Percentiles rank a stretch among this genome's conserved stretches.
Evolutionary conservation across 768 basidiomycete genomes (phyloP).

Genomic region (Tephrocybe sp.): DNA sequence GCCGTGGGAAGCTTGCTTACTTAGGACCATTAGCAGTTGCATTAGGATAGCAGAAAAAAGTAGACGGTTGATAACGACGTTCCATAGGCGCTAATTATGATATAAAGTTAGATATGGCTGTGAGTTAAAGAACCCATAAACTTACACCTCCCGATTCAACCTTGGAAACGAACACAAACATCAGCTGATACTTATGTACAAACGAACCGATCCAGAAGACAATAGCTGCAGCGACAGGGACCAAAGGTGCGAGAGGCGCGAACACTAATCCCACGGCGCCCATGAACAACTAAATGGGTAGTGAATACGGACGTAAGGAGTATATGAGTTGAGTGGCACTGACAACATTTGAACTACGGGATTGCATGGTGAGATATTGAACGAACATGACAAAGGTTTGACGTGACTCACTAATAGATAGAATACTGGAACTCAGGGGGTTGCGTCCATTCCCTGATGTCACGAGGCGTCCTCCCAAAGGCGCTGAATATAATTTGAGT

Average conservation of each 20-base stretch:
- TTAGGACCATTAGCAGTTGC: constrained; percentile 84
- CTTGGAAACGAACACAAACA: constrained; percentile 88
- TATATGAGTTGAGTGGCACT: constrained; percentile 20
- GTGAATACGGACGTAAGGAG: background rate
- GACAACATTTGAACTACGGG: constrained; percentile 56
- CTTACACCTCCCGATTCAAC: constrained; percentile 92
- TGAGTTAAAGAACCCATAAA: no score
- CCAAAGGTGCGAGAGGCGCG: constrained; percentile 90
- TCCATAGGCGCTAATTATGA: constrained; percentile 95
- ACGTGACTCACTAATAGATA: constrained; percentile 67
- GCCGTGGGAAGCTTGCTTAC: constrained; percentile 43
- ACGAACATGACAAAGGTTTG: background rate
- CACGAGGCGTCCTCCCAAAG: constrained; percentile 87
- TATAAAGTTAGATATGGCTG: no score
- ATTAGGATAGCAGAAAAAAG: constrained; percentile 77
- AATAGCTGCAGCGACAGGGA: constrained; percentile 74
- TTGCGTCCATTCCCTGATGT: constrained; percentile 87
- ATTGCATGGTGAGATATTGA: constrained; percentile 9
- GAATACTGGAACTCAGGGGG: constrained; percentile 88
- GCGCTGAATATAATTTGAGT: constrained; percentile 37
- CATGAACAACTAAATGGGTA: constrained; percentile 66
- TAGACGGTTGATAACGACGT: constrained; percentile 88
- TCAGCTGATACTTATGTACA: constrained; percentile 95
- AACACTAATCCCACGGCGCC: constrained; percentile 92
- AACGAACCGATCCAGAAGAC: constrained; percentile 87